Evolutionary conservation across 495 filamentous ascomycete species (phyloP).

Genomic region (Chaetomium cochliodes): DNA sequence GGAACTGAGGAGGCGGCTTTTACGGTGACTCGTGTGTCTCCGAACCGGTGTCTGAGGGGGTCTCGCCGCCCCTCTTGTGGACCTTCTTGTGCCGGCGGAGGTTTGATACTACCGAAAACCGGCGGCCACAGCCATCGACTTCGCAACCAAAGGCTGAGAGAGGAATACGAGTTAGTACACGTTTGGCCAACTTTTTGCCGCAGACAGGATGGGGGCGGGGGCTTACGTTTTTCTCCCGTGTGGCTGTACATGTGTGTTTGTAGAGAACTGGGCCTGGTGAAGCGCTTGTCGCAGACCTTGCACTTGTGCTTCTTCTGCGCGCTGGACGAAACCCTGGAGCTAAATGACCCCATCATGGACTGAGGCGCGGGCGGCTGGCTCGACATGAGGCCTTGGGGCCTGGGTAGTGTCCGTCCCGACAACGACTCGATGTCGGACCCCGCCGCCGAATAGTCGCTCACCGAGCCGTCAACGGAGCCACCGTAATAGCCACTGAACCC

Average conservation of each 20-base stretch:
- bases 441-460: constrained; percentile 91
- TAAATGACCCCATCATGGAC: constrained; percentile 99
- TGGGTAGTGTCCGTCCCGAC: constrained; percentile 75
- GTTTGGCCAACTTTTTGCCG: too few relatives aligned
- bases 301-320: constrained; percentile 99
- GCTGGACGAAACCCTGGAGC: constrained; percentile 91
- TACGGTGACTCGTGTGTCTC: constrained; percentile 52
- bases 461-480: constrained; percentile 82
- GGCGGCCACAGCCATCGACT: constrained; percentile 89
- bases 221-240: constrained; percentile 98
- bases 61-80: constrained; percentile 71
- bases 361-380: constrained; percentile 79
- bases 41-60: constrained; percentile 52
- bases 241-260: constrained; percentile 99
- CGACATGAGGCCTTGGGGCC: constrained; percentile 68
- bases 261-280: constrained; percentile 91
- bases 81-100: constrained; percentile 93
- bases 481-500: constrained; percentile 74
- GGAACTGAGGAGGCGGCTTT: constrained; percentile 13
- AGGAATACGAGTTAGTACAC: constrained; percentile 33
- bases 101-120: constrained; percentile 98
- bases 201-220: too few relatives aligned
- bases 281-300: constrained; percentile 98
- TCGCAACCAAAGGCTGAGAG: constrained; percentile 83
- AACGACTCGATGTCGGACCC: constrained; percentile 80